phyloP scores from a whole-genome alignment of 1,139 yeast species.

The Entelexis paramagnoliae region DNA sequence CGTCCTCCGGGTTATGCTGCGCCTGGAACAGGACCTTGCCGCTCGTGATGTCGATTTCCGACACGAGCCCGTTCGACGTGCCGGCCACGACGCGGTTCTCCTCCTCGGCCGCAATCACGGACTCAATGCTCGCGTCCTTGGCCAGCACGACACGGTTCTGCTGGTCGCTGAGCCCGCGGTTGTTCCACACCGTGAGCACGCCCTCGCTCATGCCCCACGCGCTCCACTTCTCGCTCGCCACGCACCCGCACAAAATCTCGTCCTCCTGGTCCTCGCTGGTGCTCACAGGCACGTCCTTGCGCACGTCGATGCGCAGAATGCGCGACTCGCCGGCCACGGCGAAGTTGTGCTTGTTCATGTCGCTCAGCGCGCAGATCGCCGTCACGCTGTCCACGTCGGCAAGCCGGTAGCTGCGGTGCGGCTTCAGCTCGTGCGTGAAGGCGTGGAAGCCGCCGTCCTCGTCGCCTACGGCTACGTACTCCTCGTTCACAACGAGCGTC shows the following conservation, averaged over 20 bases:
- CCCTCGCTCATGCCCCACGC: slow-evolving; percentile 90
- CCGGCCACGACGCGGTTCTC: slow-evolving; percentile 75
- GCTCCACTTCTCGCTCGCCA: slow-evolving; percentile 49
- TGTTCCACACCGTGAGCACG: slow-evolving; percentile 83
- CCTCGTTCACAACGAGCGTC: slow-evolving; percentile 52
- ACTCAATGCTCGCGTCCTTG: slow-evolving; percentile 62
- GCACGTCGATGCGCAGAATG: slow-evolving; percentile 63
- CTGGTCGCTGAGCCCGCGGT: slow-evolving; percentile 51
- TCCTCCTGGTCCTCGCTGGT: slow-evolving; percentile 86
- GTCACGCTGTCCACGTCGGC: slow-evolving; percentile 64
- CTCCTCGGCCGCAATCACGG: slow-evolving; percentile 64
- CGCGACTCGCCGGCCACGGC: slow-evolving; percentile 78
- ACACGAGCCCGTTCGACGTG: slow-evolving; percentile 68
- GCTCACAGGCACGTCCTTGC: slow-evolving; percentile 48
- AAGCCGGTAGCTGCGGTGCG: slow-evolving; percentile 41
- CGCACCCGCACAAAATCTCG: slow-evolving; percentile 64
- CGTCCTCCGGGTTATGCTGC: slow-evolving; percentile 42
- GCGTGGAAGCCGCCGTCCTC: slow-evolving; percentile 62
- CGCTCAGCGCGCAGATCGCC: slow-evolving; percentile 30
- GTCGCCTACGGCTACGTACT: slow-evolving; percentile 63
- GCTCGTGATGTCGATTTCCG: slow-evolving; percentile 52
- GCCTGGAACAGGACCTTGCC: slow-evolving; percentile 60
- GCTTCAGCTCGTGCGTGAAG: slow-evolving; percentile 44
- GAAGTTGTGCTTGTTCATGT: slow-evolving; percentile 67
- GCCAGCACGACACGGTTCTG: slow-evolving; percentile 64